Percentiles rank a stretch among this genome's conserved stretches.
Conservation (phyloP, 306 rosid genomes). For the Adenanthera pavonina region DNA sequence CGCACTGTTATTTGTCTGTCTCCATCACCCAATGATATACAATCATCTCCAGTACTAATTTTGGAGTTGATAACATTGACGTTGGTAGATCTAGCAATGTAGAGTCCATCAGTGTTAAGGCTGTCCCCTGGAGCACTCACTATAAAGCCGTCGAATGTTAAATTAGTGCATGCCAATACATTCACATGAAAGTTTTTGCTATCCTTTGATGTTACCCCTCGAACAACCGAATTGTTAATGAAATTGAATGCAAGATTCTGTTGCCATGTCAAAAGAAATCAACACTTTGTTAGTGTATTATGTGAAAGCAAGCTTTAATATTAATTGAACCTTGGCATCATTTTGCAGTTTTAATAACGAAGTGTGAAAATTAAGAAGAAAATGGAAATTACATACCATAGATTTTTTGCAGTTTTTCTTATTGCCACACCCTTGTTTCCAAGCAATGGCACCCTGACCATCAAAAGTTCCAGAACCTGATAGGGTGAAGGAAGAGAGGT, state of each 20-base stretch:
- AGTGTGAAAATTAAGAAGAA: no score
- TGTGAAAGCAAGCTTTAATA: no score
- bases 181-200: neutral
- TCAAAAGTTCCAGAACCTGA: neutral
- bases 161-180: neutral
- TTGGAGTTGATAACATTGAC: neutral
- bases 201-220: neutral
- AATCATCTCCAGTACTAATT: neutral
- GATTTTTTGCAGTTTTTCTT: neutral
- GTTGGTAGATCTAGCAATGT: neutral
- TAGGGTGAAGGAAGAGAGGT: neutral
- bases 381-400: neutral
- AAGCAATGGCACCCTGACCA: no score
- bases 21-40: neutral
- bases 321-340: no score
- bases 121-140: neutral
- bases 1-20: neutral
- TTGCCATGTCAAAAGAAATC: no score
- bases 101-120: neutral
- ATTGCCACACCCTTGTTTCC: neutral
- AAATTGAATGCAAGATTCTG: neutral
- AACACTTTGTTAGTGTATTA: no score
- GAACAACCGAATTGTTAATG: neutral
- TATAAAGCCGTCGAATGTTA: neutral
- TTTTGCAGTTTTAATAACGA: no score